phyloP scores from a whole-genome alignment of 805 yeast species.

The Myxozyma melibiosi region DNA sequence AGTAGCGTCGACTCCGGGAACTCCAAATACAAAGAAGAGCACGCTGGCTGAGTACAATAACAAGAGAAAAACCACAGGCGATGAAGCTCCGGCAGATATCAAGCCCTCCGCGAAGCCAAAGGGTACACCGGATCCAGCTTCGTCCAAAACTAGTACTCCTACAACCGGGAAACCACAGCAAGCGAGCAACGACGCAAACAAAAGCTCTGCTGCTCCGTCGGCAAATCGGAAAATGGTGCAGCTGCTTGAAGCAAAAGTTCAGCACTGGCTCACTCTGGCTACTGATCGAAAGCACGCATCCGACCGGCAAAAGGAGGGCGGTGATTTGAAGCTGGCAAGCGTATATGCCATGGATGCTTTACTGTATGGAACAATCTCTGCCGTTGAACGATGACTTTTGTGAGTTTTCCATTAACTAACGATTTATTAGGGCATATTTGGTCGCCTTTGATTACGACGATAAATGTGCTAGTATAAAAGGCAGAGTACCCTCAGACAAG shows the following conservation, averaged over 20 bases:
- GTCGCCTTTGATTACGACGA: constrained; percentile 37
- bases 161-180: constrained; percentile 13
- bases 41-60: constrained; percentile 20
- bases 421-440: constrained; percentile 32
- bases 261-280: constrained; percentile 46
- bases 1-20: constrained; percentile 19
- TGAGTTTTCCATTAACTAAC: not conserved
- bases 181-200: constrained; percentile 18
- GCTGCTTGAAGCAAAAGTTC: constrained; percentile 21
- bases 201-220: constrained; percentile 30
- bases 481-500: constrained; percentile 28
- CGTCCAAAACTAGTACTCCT: not conserved
- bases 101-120: not conserved
- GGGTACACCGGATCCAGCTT: not conserved
- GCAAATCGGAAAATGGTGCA: constrained; percentile 36
- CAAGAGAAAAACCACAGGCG: constrained; percentile 9
- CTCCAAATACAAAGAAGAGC: constrained; percentile 19
- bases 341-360: constrained; percentile 46
- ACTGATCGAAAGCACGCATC: constrained; percentile 46
- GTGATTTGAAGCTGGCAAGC: constrained; percentile 41
- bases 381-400: too few relatives aligned
- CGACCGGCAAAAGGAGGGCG: constrained; percentile 40
- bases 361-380: constrained; percentile 32
- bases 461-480: constrained; percentile 17
- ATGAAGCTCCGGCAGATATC: not conserved